Base-by-base conservation (phyloP, 331 rosid genomes). In the Pyrus hybrid region DNA sequence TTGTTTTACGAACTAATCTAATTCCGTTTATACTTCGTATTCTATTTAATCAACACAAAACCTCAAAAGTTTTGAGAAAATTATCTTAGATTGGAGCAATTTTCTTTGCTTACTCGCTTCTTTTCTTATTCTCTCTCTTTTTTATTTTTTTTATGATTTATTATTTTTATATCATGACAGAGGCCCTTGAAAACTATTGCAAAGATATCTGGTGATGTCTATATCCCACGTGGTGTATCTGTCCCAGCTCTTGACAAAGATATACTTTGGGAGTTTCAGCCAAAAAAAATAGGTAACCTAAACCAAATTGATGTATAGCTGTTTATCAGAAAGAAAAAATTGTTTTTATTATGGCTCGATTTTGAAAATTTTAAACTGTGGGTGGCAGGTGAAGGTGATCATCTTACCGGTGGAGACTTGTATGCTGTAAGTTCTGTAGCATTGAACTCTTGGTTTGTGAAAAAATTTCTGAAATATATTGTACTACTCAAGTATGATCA, bases 131-230 rank as follows among this genome's bases (percentile, higher is more conserved):
- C 37, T 58, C 23, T 6, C 0, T 54, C 28, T 21, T 72, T n/a
- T 63, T 70, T n/a, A n/a, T n/a, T n/a, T n/a, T n/a, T n/a, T n/a
- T n/a, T n/a, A n/a, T n/a, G n/a, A n/a, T n/a, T 54, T 68, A 21
- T 30, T 73, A 35, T 30, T 57, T 61, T 75, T 17, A 51, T 6
- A n/a, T 75, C 37, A 65, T 65, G 45, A 37, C 86, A 94, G 99
- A 88, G 99, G 90, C 99, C 99, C 45, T 79, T 94, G 89, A 94
- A 94, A 88, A 94, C 99, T 75, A 94, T 94, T 79, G 97, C 97
- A 43, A 94, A 80, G 85, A 86, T 47, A 84, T 94, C 96, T 9
- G 99, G 96, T 58, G 99, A 94, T 87, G 99, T 94, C 80, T 94
- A 94, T 80, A 94, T 94, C 79, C 99, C 97, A 4, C 97, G 99